Evolutionary conservation across 2,329 filamentous ascomycete species (phyloP).

Genomic region (Xylaria digitata): DNA sequence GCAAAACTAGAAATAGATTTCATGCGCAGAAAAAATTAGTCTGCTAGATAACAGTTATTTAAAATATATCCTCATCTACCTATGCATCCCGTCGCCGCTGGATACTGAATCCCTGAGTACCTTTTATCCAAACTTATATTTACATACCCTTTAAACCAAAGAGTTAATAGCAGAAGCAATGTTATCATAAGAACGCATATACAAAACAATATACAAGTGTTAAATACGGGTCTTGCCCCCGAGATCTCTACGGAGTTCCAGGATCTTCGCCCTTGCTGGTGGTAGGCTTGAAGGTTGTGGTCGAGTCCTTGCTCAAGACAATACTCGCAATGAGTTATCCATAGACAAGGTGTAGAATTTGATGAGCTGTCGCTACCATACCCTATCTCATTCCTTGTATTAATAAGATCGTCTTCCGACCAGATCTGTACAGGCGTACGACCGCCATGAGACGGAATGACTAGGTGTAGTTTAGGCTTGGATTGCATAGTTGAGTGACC

Average conservation of each 20-base stretch:
- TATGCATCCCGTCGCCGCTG: no score
- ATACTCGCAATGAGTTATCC: constrained; percentile 36
- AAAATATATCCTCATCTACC: no score
- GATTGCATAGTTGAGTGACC: constrained; percentile 38
- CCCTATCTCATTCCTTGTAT: constrained; percentile 28
- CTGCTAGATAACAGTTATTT: no score
- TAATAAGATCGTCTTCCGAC: constrained; percentile 21
- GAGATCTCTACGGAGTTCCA: constrained; percentile 23
- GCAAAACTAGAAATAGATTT: no score
- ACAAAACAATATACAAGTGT: constrained; percentile 38
- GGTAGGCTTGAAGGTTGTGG: constrained; percentile 26
- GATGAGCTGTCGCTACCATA: not conserved
- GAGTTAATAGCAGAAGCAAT: constrained; percentile 35
- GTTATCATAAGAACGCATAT: constrained; percentile 40
- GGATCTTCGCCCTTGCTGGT: not conserved
- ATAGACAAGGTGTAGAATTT: constrained; percentile 2
- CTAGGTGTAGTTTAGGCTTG: constrained; percentile 31
- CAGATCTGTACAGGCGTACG: not conserved
- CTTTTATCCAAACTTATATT: constrained; percentile 12
- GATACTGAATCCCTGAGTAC: not conserved
- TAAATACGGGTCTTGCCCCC: constrained; percentile 33
- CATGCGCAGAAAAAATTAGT: no score
- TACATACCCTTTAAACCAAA: constrained; percentile 36
- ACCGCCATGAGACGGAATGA: constrained; percentile 23
- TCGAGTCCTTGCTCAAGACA: constrained; percentile 37